Evolutionary conservation across 1,284 basidiomycete species (phyloP), one percentile per base, ranked within the genome.

Genomic region (Irpex rosettiformis): DNA sequence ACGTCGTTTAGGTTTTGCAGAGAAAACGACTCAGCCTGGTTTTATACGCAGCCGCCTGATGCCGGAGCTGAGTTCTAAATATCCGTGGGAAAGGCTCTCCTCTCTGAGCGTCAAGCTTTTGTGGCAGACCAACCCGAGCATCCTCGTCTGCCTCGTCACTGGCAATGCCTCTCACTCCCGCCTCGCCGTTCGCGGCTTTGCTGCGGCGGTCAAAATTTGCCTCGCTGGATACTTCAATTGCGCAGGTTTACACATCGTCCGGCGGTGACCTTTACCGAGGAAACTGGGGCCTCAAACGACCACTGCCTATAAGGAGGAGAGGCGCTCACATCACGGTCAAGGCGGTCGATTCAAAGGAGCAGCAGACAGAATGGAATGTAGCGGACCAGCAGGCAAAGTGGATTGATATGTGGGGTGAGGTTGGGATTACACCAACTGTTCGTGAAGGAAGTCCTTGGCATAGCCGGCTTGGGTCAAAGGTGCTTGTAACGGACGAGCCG

Each of bases 241-340:
- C 79, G 49, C 89, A 92, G 67, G 81, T 88, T 29, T 93, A 91
- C 71, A 80, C 83, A 24, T 75, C 89, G 0, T 80, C 82, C 54
- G 82, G 82, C 49, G 86, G 86, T 40, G 78, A 88, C 67, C 82
- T 85, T 2, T 77, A 84, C 66, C 82, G 90, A 30, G 90, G 90
- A 56, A 82, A 91, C 72, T 93, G 83, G 80, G 90, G 90, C 37
- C 75, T 92, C 60, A 93, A 93, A 72, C 83, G 91, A 0, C 85
- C 89, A 33, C 79, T 92, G 22, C 75, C 86, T 5, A 72, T 88
- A 57, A 82, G 84, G 53, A 65, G 68, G 40, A 80, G 81, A 53
- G 79, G 83, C 62, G 81, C 83, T 5, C 81, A 78, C 65, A 82
- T 92, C 58, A 82, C 84, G 48, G 67, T 85, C 67, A 70, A 77